phyloP scores from a whole-genome alignment of 2,329 filamentous ascomycete genomes.

The Talaromyces sp. region DNA sequence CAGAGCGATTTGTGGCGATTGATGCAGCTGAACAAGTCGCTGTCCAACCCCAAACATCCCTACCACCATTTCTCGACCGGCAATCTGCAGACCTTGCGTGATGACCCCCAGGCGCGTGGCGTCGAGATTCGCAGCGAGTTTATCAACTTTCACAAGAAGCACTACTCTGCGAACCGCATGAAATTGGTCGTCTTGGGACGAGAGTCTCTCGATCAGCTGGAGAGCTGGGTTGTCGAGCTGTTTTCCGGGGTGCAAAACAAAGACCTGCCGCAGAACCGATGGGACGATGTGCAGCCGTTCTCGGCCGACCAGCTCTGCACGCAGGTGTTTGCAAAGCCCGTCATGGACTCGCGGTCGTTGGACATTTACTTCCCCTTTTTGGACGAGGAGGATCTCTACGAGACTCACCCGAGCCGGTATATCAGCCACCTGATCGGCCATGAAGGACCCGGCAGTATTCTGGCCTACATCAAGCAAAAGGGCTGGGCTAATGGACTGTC shows the following conservation, averaged over 20 bases:
- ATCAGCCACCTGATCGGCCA: slow-evolving; percentile 86
- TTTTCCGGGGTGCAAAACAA: slow-evolving; percentile 81
- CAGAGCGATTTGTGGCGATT: slow-evolving; percentile 86
- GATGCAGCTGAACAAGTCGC: slow-evolving; percentile 78
- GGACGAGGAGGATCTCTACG: slow-evolving; percentile 74
- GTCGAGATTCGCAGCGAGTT: slow-evolving; percentile 86
- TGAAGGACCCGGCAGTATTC: slow-evolving; percentile 85
- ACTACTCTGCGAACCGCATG: slow-evolving; percentile 92
- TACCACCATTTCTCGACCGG: slow-evolving; percentile 91
- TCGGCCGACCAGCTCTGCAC: slow-evolving; percentile 57
- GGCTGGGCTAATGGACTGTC: slow-evolving; percentile 83
- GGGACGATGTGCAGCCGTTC: slow-evolving; percentile 59
- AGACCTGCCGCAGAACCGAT: slow-evolving; percentile 62
- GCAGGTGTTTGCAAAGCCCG: slow-evolving; percentile 82
- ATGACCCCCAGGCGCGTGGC: slow-evolving; percentile 69
- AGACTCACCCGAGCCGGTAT: slow-evolving; percentile 78
- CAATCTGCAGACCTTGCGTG: slow-evolving; percentile 79
- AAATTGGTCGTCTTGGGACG: slow-evolving; percentile 82
- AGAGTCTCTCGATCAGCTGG: slow-evolving; percentile 73
- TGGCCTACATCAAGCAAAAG: slow-evolving; percentile 83
- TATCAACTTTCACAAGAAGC: slow-evolving; percentile 81
- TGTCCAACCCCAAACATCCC: slow-evolving; percentile 83
- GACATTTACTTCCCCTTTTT: slow-evolving; percentile 79
- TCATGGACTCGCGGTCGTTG: slow-evolving; percentile 78
- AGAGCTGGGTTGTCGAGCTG: slow-evolving; percentile 77